Evolutionary conservation across 2,329 filamentous ascomycete species (phyloP).

Genomic region (Chrysosporium queenslandicum): DNA sequence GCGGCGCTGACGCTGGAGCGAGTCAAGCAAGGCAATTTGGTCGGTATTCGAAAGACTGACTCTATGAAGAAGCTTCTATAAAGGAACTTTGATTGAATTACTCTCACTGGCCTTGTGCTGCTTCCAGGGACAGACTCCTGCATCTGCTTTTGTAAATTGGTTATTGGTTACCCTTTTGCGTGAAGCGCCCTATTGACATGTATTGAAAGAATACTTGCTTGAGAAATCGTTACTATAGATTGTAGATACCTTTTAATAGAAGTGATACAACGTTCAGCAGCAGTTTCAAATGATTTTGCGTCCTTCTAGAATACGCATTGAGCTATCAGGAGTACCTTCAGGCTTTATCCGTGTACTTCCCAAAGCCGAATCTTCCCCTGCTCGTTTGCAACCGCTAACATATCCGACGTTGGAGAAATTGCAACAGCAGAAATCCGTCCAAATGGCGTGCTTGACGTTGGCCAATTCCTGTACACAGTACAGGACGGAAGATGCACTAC

Average conservation of each 20-base stretch:
- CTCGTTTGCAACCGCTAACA: constrained; percentile 82
- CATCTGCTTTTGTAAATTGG: neutral
- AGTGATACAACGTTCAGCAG: neutral
- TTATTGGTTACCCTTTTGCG: neutral
- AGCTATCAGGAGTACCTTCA: neutral
- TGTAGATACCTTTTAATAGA: neutral
- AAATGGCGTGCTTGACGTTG: constrained; percentile 77
- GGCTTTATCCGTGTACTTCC: constrained; percentile 63
- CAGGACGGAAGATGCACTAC: constrained; percentile 77
- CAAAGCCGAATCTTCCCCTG: constrained; percentile 78
- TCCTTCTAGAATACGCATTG: neutral
- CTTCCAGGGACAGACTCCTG: neutral
- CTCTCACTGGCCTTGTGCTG: neutral
- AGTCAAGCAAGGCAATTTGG: constrained; percentile 49
- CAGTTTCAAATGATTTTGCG: neutral
- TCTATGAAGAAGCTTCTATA: constrained; percentile 22
- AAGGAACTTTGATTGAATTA: neutral
- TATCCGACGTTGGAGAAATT: constrained; percentile 54
- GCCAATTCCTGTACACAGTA: constrained; percentile 95
- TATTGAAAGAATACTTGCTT: neutral
- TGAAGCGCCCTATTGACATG: neutral
- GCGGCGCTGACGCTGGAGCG: constrained; percentile 60
- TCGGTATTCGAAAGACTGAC: constrained; percentile 46
- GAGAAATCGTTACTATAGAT: neutral
- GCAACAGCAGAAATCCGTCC: constrained; percentile 70